Base-by-base conservation (phyloP, 1,284 basidiomycete genomes). In the Puccinia horiana region DNA sequence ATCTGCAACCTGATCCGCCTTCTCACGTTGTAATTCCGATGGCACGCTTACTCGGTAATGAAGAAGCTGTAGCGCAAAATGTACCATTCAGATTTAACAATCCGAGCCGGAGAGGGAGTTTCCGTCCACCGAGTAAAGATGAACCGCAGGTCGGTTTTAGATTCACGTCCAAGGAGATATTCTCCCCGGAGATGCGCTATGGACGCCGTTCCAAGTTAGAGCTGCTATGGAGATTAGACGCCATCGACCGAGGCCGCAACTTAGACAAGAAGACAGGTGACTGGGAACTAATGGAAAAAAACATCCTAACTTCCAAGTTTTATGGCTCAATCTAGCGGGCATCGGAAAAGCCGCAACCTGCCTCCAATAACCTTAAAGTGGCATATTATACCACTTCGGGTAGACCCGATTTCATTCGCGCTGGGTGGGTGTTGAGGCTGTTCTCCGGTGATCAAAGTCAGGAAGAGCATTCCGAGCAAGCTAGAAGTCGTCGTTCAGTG, bases 111-210 rank as follows among this genome's bases (percentile, higher is more conserved):
- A 20, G 78, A 18, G 26, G 49, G 49, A 67, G 0, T 35, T 61
- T n/a, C 23, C 47, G 83, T 83, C 2, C 84, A 84, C 6, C 40
- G 26, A 83, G 85, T 23, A 84, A 84, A 18, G 86, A 86, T 83
- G 86, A 86, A 78, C 86, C 86, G 2, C 86, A 86, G 69, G 70
- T 86, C 44, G 86, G 86, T n/a, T 86, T 86, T 84, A 84, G 86
- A n/a, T 86, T 84, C 83, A 86, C 85, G 69, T 85, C 86, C 37
- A 83, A 82, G 35, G 84, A 85, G 63, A 72, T 82, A 20, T 86
- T 83, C 83, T 85, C 86, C 70, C 83, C 84, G 69, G 83, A 83
- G 54, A 86, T 86, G 86, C 83, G 86, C 14, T 86, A 86, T 83
- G 86, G 86, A 4, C 83, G 86, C 4, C 75, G 86, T 11, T 85